phyloP scores from a whole-genome alignment of 1,284 basidiomycete species.

The Stereum hirsutum region DNA sequence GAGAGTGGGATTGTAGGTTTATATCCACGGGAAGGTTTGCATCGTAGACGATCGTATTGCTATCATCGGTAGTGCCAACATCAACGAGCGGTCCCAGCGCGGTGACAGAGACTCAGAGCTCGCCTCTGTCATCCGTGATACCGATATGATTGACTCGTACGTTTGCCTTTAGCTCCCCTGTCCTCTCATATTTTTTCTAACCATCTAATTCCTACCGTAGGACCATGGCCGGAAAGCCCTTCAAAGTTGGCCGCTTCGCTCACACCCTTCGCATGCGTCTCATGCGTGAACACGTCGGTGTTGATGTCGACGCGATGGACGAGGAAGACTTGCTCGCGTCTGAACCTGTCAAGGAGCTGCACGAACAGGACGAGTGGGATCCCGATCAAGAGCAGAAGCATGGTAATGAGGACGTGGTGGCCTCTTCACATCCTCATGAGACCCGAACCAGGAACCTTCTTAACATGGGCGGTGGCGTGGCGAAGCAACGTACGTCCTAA shows the following conservation, averaged over 20 bases:
- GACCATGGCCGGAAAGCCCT: conserved; percentile 91
- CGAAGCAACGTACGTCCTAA: conserved; percentile 42
- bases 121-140: conserved; percentile 88
- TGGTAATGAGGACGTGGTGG: conserved; percentile 29
- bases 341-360: conserved; percentile 42
- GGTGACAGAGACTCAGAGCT: conserved; percentile 97
- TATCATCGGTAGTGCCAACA: conserved; percentile 99
- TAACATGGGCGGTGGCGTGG: conserved; percentile 28
- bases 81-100: conserved; percentile 94
- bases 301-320: conserved; percentile 88
- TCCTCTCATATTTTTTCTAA: not conserved
- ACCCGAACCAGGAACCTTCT: conserved; percentile 21
- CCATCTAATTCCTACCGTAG: conserved; percentile 27
- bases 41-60: conserved; percentile 94
- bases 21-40: conserved; percentile 86
- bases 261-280: conserved; percentile 89
- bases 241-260: conserved; percentile 94
- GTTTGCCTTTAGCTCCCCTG: conserved; percentile 16
- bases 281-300: conserved; percentile 94
- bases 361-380: conserved; percentile 67
- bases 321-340: conserved; percentile 64
- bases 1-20: conserved; percentile 40
- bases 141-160: conserved; percentile 90
- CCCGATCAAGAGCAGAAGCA: conserved; percentile 67
- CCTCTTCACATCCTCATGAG: conserved; percentile 8